These are phyloP conservation scores for Dimocarpus longan DNA, from an alignment of 345 rosid genomes.

Conservation along the genomic window DNA sequence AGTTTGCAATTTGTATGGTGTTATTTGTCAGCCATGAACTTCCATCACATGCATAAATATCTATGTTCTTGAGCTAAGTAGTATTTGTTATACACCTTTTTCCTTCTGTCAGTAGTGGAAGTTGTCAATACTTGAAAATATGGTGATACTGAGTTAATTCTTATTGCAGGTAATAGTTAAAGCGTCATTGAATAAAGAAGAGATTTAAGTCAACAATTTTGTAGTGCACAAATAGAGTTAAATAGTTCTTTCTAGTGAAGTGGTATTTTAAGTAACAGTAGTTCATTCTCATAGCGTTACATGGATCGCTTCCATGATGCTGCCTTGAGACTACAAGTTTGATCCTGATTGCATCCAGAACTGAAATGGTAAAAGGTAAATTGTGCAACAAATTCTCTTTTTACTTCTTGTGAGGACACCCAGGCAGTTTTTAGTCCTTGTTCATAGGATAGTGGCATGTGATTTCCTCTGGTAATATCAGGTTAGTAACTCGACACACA, in stretches of 20 bases:
- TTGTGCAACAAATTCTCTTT: no score
- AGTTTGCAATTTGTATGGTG: background rate
- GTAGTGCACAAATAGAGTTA: slow-evolving; percentile 74
- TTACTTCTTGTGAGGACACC: no score
- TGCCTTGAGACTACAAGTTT: no score
- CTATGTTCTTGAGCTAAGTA: background rate
- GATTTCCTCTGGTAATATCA: background rate
- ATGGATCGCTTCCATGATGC: background rate
- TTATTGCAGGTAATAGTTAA: slow-evolving; percentile 69
- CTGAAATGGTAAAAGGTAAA: no score
- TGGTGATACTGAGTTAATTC: background rate
- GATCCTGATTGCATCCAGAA: no score
- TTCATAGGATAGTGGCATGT: background rate
- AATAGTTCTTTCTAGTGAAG: slow-evolving; percentile 33
- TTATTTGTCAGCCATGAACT: background rate
- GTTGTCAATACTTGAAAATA: background rate
- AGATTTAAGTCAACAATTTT: slow-evolving; percentile 79
- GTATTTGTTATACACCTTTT: background rate
- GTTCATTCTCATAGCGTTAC: background rate
- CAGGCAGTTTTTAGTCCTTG: background rate
- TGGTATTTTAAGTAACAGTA: background rate
- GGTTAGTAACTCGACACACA: no score
- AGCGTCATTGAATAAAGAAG: slow-evolving; percentile 71
- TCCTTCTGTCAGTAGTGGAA: background rate
- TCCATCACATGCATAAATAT: background rate